Evolutionary conservation across 202 grass and related monocot species (phyloP).

Genomic region (Musa balbisiana): DNA sequence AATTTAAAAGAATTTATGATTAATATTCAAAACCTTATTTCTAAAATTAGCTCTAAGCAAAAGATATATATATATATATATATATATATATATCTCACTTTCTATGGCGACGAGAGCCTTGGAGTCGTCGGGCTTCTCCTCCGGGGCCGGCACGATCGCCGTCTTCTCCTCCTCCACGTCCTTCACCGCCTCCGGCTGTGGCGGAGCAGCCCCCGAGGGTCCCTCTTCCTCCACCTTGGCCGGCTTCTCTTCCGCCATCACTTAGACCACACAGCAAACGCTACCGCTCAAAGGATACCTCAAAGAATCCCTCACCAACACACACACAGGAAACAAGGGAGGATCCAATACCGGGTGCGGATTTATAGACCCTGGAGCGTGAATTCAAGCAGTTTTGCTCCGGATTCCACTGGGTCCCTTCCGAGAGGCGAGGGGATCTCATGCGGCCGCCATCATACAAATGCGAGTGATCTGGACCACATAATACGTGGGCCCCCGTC

Average conservation of each 20-base stretch:
- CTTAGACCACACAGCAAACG: neutral
- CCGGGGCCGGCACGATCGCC: conserved; percentile 28
- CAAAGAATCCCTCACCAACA: neutral
- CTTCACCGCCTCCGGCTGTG: conserved; percentile 25
- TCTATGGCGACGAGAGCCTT: conserved; percentile 38
- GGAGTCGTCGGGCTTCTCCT: conserved; percentile 29
- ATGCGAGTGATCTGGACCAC: neutral
- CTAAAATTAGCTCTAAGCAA: neutral
- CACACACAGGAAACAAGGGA: neutral
- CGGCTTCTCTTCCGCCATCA: conserved; percentile 41
- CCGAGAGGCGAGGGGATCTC: neutral
- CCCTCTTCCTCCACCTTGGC: conserved; percentile 49
- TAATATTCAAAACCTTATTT: too few relatives aligned
- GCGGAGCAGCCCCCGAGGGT: conserved; percentile 2
- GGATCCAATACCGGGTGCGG: neutral
- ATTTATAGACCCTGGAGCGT: neutral
- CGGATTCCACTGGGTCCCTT: neutral
- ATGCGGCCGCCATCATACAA: neutral
- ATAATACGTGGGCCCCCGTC: neutral
- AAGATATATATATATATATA: neutral
- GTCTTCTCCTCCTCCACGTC: conserved; percentile 54
- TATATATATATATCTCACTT: conserved; percentile 23
- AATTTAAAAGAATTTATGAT: too few relatives aligned
- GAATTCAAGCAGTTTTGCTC: neutral
- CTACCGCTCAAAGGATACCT: neutral